Conservation (phyloP, 176 grass and related monocot genomes). For the Phoenix dactylifera region DNA sequence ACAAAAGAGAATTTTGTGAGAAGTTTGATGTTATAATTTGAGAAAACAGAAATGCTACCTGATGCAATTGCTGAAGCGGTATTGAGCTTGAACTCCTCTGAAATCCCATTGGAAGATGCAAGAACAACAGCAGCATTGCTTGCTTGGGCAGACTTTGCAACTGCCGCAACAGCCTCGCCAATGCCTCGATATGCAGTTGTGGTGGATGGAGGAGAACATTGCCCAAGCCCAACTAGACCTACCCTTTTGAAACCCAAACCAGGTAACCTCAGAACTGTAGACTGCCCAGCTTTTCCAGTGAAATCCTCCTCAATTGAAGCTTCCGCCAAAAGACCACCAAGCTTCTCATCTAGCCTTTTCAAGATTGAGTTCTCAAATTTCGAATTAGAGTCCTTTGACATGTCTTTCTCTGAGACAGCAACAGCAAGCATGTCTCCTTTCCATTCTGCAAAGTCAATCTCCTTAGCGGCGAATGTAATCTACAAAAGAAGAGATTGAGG, state of each 20-base stretch:
- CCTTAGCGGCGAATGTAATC: slow-evolving; percentile 64
- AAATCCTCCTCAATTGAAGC: slow-evolving; percentile 79
- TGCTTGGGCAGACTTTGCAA: slow-evolving; percentile 81
- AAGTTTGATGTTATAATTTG: no score
- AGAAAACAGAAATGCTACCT: slow-evolving; percentile 22
- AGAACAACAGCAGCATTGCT: slow-evolving; percentile 53
- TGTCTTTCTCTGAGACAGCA: slow-evolving; percentile 82
- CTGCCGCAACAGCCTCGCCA: slow-evolving; percentile 53
- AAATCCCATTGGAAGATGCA: slow-evolving; percentile 41
- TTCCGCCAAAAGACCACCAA: slow-evolving; percentile 66
- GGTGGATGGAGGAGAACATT: slow-evolving; percentile 31
- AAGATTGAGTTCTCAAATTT: slow-evolving; percentile 69
- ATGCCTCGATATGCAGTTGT: slow-evolving; percentile 39
- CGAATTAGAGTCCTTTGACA: slow-evolving; percentile 59
- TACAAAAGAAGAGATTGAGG: slow-evolving; percentile 15
- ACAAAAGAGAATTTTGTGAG: no score
- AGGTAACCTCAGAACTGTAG: slow-evolving; percentile 58
- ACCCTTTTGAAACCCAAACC: slow-evolving; percentile 87
- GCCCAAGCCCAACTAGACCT: slow-evolving; percentile 65
- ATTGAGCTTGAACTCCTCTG: slow-evolving; percentile 42
- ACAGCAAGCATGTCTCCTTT: slow-evolving; percentile 85
- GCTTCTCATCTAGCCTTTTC: slow-evolving; percentile 58
- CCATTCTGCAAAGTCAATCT: slow-evolving; percentile 71
- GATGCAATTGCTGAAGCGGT: slow-evolving; percentile 67
- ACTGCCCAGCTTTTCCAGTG: slow-evolving; percentile 74